Evolutionary conservation across 1,284 basidiomycete species (phyloP).

Genomic region (Ceratobasidium sp.): DNA sequence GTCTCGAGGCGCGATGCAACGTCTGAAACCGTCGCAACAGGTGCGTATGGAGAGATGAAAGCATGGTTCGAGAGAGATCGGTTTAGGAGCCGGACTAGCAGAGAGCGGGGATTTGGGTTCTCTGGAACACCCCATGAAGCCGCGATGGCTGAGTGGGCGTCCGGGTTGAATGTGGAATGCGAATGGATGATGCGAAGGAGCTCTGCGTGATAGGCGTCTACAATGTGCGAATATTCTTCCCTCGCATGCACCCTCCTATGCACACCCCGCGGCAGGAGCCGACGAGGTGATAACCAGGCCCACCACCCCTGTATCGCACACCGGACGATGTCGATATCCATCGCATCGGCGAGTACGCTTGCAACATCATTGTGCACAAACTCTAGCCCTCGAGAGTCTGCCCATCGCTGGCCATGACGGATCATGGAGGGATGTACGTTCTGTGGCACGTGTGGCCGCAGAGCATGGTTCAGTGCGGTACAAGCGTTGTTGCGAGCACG

Average conservation of each 20-base stretch:
- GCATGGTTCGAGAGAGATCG: conserved; percentile 29
- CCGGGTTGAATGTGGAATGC: conserved; percentile 3
- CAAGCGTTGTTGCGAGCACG: conserved; percentile 25
- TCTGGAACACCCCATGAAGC: conserved; percentile 33
- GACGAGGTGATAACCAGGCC: neutral
- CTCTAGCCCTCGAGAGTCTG: conserved; percentile 38
- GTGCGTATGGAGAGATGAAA: conserved; percentile 29
- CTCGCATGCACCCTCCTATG: conserved; percentile 20
- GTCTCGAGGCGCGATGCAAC: conserved; percentile 36
- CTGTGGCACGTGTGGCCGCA: conserved; percentile 23
- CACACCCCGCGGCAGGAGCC: neutral
- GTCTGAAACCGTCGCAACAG: conserved; percentile 23
- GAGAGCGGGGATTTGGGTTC: neutral
- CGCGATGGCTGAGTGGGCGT: conserved; percentile 9
- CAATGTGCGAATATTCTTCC: conserved; percentile 23
- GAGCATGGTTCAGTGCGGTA: conserved; percentile 14
- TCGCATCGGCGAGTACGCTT: conserved; percentile 16
- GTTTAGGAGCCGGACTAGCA: conserved; percentile 34
- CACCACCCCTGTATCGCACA: conserved; percentile 27
- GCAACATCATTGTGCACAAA: conserved; percentile 35
- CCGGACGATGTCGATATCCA: conserved; percentile 34
- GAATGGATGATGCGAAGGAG: conserved; percentile 15
- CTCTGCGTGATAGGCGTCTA: conserved; percentile 16
- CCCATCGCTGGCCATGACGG: conserved; percentile 30
- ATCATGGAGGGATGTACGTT: neutral